These are phyloP conservation scores for Colletotrichum zoysiae DNA, from an alignment of 2,329 filamentous ascomycete species.

Conservation along the genomic window DNA sequence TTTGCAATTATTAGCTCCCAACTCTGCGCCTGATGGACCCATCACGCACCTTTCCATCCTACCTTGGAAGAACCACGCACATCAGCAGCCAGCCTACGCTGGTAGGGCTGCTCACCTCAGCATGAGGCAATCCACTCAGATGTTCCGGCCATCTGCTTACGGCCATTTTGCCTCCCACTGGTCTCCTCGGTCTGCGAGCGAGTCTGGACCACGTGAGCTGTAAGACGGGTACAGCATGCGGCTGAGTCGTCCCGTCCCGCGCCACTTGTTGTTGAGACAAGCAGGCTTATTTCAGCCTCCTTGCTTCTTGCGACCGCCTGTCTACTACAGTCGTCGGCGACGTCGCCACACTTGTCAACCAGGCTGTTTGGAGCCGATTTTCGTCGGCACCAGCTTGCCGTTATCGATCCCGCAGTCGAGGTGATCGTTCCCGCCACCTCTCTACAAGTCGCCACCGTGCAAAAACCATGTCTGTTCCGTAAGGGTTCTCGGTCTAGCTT, in stretches of 20 bases:
- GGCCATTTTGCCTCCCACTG: neutral
- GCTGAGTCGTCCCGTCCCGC: neutral
- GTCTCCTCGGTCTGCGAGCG: neutral
- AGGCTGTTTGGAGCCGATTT: neutral
- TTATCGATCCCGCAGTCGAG: neutral
- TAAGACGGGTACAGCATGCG: neutral
- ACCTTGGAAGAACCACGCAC: neutral
- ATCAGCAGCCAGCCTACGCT: constrained; percentile 2
- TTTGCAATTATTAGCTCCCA: neutral
- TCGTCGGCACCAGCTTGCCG: neutral
- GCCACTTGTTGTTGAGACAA: constrained; percentile 1
- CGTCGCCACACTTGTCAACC: neutral
- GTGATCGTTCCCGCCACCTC: neutral
- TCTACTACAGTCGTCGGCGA: neutral
- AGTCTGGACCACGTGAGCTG: no score
- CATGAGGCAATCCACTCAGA: neutral
- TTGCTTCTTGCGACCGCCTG: neutral
- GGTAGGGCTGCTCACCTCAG: neutral
- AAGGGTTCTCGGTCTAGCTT: neutral
- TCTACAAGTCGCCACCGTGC: neutral
- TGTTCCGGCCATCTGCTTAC: neutral
- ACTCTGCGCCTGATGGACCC: neutral
- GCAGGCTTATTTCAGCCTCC: constrained; percentile 8
- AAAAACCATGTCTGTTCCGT: neutral
- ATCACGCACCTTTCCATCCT: neutral